A percentile compares a stretch with the other conserved stretches of the same genome.
Evolutionary conservation across 192 early-diverging fungal genomes (phyloP).

Genomic region (Pilaira anomala): DNA sequence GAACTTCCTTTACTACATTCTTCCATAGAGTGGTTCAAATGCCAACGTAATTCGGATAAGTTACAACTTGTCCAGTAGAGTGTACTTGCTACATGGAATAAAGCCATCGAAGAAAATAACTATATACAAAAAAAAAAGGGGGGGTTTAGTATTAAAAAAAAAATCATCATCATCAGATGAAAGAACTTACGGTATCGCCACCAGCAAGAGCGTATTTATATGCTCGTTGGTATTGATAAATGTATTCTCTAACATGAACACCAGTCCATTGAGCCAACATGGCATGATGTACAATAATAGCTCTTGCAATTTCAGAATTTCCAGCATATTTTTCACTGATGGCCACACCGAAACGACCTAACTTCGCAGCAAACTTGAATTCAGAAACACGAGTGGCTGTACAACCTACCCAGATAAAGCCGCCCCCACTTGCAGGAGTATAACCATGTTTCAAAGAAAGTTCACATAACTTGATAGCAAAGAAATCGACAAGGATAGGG

Average conservation of each 20-base stretch:
- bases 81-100: slow-evolving; percentile 17
- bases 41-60: slow-evolving; percentile 17
- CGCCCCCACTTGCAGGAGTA: slow-evolving; percentile 18
- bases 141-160: not conserved
- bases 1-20: slow-evolving; percentile 12
- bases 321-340: slow-evolving; percentile 24
- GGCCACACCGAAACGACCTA: slow-evolving; percentile 21
- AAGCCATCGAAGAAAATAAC: slow-evolving; percentile 24
- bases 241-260: slow-evolving; percentile 17
- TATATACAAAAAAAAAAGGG: not conserved
- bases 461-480: slow-evolving; percentile 16
- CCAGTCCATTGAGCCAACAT: slow-evolving; percentile 29
- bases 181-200: slow-evolving; percentile 26
- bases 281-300: slow-evolving; percentile 11
- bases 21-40: slow-evolving; percentile 21
- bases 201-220: slow-evolving; percentile 28
- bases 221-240: slow-evolving; percentile 22
- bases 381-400: slow-evolving; percentile 11
- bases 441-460: slow-evolving; percentile 16
- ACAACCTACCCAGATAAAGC: slow-evolving; percentile 21
- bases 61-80: slow-evolving; percentile 21
- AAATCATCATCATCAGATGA: no score
- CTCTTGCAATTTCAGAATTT: slow-evolving; percentile 26
- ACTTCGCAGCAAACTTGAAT: slow-evolving; percentile 8
- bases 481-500: slow-evolving; percentile 19